phyloP scores from a whole-genome alignment of 1,284 basidiomycete genomes.

The Tremellales sp. region DNA sequence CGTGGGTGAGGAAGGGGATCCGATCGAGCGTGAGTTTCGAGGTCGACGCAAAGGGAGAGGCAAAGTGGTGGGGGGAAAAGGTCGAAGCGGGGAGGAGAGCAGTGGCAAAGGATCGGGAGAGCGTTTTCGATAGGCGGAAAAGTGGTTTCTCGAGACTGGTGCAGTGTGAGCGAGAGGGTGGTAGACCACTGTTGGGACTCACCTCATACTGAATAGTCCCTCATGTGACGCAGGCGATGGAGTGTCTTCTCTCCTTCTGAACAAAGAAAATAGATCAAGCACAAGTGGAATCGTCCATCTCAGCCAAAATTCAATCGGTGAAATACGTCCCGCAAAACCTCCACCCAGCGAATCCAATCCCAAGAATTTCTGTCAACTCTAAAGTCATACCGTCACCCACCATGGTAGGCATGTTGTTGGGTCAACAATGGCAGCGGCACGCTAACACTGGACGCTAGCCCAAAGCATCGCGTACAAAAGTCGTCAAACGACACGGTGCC shows the following conservation, averaged over 20 bases:
- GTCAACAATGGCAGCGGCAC: background rate
- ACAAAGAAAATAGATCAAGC: too few relatives aligned
- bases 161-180: conserved; percentile 2
- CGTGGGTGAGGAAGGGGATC: conserved; percentile 16
- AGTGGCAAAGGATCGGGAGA: conserved; percentile 1
- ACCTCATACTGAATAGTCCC: too few relatives aligned
- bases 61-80: conserved; percentile 3
- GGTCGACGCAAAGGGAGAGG: conserved; percentile 22
- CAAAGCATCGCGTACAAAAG: conserved; percentile 20
- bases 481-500: conserved; percentile 16
- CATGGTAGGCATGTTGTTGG: background rate
- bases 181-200: too few relatives aligned
- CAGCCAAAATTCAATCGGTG: too few relatives aligned
- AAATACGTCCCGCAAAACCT: too few relatives aligned
- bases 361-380: background rate
- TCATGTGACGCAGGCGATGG: too few relatives aligned
- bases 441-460: conserved; percentile 19
- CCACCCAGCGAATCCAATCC: background rate
- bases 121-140: background rate
- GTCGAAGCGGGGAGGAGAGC: conserved; percentile 3
- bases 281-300: too few relatives aligned
- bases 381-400: background rate
- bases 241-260: too few relatives aligned
- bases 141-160: background rate
- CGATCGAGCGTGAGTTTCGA: conserved; percentile 28